Evolutionary conservation across 345 rosid species (phyloP).

Genomic region (rapeseed (Brassica napus)): DNA sequence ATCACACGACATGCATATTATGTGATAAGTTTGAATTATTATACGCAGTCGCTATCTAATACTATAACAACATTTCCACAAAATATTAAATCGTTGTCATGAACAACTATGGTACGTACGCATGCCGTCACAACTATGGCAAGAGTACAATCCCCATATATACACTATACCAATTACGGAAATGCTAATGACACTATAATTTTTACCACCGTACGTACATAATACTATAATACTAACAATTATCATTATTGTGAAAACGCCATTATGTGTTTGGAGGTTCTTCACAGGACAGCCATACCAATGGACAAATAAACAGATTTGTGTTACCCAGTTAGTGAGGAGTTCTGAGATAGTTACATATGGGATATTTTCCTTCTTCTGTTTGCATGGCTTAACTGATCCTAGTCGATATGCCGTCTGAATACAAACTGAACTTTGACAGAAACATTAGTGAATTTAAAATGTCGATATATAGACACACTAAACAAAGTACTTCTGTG

Average conservation of each 20-base stretch:
- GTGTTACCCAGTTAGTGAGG: conserved; percentile 20
- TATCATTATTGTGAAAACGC: background rate
- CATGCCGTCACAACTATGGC: conserved; percentile 38
- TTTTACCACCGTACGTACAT: conserved; percentile 8
- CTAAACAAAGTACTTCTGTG: background rate
- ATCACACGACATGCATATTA: conserved; percentile 33
- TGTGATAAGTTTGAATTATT: conserved; percentile 33
- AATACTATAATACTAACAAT: background rate
- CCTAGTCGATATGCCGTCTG: conserved; percentile 5
- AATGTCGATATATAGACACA: background rate
- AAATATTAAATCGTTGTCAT: conserved; percentile 5
- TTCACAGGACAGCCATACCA: background rate
- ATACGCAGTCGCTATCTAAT: conserved; percentile 18
- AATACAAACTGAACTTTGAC: conserved; percentile 1
- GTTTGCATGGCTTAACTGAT: conserved; percentile 23
- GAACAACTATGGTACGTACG: conserved; percentile 27
- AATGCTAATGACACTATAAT: conserved; percentile 21
- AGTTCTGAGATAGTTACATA: background rate
- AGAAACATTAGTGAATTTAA: background rate
- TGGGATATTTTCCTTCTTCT: background rate
- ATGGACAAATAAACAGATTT: conserved; percentile 11
- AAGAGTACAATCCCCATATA: conserved; percentile 21
- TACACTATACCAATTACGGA: background rate
- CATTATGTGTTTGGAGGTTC: conserved; percentile 15
- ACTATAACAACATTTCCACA: background rate